Base-by-base conservation (phyloP, 2,329 filamentous ascomycete species). In the Colletotrichum melonis region DNA sequence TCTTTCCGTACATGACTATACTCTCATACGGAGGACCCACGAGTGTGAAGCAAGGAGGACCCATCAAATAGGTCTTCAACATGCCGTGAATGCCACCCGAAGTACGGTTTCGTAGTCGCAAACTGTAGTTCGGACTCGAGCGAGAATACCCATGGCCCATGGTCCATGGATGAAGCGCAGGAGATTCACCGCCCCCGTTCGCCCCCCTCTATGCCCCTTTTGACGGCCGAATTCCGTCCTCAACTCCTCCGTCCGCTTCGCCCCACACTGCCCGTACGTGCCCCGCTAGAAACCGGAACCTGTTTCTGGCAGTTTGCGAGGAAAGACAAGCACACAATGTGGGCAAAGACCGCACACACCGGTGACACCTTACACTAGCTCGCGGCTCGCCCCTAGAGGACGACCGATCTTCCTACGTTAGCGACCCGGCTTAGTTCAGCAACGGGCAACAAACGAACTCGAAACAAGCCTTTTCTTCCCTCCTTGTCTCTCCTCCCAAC, bases 181-280 rank as follows among this genome's bases (percentile, higher is more conserved):
- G 7, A 19, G 8, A n/a, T 5, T 4, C 42, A 49, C 42, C 42
- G 11, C 42, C 42, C 42, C 42, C 42, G 42, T 22, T 9, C 42
- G 42, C 19, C n/a, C 14, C 22, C 35, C 22, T 16, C 30, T 22
- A 28, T 38, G 38, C 64, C 57, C 19, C 32, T n/a, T 38, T 42
- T 58, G 42, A 54, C 65, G 69, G 69, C 65, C 65, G 69, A 72
- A 72, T 72, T 72, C 69, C 69, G 69, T 46, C 58, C 65, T 42
- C 38, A 42, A 42, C 38, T 19, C 14, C 38, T 69, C 59, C 42
- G 16, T 54, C 28, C 28, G 11, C 42, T 46, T 2, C 32, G 32
- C 42, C 11, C 58, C 52, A n/a, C 35, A 35, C 32, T 28, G 12
- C 30, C 69, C 30, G 49, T 35, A 30, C 28, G 42, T 1, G 42